A percentile compares a stretch with the other conserved stretches of the same genome.
Evolutionary conservation across 2,329 filamentous ascomycete genomes (phyloP).

Genomic region (Nemania sp.): DNA sequence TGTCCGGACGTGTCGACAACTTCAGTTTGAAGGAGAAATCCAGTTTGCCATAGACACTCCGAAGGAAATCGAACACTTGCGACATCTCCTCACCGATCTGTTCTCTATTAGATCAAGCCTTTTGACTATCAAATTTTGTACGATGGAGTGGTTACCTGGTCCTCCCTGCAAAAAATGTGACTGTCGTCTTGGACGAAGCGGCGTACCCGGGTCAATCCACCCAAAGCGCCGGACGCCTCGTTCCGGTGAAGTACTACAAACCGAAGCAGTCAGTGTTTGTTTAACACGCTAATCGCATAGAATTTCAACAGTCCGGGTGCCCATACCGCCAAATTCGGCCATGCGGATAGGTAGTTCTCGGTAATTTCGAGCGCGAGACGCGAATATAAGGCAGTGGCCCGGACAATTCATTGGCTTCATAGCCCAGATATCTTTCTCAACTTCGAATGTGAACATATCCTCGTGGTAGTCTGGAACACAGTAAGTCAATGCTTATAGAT

Average conservation of each 20-base stretch:
- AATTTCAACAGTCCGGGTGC: background rate
- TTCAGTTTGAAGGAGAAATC: constrained; percentile 80
- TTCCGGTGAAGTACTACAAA: constrained; percentile 79
- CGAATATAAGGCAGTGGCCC: constrained; percentile 87
- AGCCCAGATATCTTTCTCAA: constrained; percentile 77
- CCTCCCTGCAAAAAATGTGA: constrained; percentile 83
- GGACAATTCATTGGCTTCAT: constrained; percentile 96
- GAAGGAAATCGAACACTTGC: constrained; percentile 76
- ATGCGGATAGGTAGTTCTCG: constrained; percentile 85
- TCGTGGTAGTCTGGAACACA: constrained; percentile 76
- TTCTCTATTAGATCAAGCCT: constrained; percentile 7
- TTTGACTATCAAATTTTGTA: background rate
- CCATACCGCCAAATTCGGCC: constrained; percentile 77
- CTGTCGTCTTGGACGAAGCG: constrained; percentile 93
- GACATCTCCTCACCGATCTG: constrained; percentile 49
- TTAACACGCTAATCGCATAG: no score
- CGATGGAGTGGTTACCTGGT: constrained; percentile 51
- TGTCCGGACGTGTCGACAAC: constrained; percentile 36
- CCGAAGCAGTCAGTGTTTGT: constrained; percentile 2
- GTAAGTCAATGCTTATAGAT: constrained; percentile 8
- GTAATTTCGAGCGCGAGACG: constrained; percentile 78
- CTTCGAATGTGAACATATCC: constrained; percentile 72
- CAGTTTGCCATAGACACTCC: constrained; percentile 79
- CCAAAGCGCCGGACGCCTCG: constrained; percentile 83
- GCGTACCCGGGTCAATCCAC: constrained; percentile 84